These are phyloP conservation scores for Aurinia saxatilis DNA, from an alignment of 345 rosid genomes.

Conservation along the genomic window DNA sequence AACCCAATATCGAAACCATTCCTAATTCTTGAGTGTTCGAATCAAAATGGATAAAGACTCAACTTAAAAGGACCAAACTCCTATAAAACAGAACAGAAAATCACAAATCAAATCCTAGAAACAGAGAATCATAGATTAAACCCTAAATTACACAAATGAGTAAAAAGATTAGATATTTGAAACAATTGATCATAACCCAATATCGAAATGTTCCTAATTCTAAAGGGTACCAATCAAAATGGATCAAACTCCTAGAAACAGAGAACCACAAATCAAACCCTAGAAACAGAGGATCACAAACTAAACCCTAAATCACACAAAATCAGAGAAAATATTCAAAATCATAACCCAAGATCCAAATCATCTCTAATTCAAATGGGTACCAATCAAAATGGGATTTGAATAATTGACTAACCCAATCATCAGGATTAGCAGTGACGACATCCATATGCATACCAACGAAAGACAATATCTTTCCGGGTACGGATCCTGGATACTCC, in stretches of 20 bases:
- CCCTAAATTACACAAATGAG: not conserved
- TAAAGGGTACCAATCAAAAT: not conserved
- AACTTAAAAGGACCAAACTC: constrained; percentile 90
- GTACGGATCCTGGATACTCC: constrained; percentile 90
- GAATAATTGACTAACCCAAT: constrained; percentile 62
- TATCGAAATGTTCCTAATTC: not conserved
- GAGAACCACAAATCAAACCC: too few relatives aligned
- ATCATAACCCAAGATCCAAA: not conserved
- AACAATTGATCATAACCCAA: not conserved
- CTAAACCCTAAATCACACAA: not conserved
- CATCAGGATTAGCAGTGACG: constrained; percentile 90
- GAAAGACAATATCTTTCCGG: constrained; percentile 82
- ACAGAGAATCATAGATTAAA: too few relatives aligned
- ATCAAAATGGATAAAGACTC: too few relatives aligned
- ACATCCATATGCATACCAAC: constrained; percentile 99
- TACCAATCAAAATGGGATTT: not conserved
- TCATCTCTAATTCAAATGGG: not conserved
- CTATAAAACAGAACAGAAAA: constrained; percentile 48
- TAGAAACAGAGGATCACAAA: not conserved
- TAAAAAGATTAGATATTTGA: not conserved
- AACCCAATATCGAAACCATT: too few relatives aligned
- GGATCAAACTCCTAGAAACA: too few relatives aligned
- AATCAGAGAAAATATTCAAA: not conserved
- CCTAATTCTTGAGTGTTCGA: too few relatives aligned
- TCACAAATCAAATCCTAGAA: too few relatives aligned